phyloP scores from a whole-genome alignment of 129 eudicot species.

The Escallonia herrerae region DNA sequence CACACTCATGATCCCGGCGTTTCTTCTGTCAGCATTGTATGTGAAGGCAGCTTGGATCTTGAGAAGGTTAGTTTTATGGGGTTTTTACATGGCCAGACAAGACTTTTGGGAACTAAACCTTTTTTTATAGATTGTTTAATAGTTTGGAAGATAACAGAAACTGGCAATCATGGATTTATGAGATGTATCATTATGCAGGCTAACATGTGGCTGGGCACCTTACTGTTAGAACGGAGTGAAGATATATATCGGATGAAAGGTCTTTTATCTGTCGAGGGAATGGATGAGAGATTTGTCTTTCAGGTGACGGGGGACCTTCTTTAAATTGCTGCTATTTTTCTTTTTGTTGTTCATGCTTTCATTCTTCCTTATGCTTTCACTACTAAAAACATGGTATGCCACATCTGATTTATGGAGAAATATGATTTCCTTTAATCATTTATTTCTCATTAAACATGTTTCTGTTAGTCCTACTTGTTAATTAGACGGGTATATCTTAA shows the following conservation, averaged over 20 bases:
- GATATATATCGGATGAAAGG: slow-evolving; percentile 99
- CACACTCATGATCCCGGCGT: slow-evolving; percentile 97
- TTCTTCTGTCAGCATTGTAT: slow-evolving; percentile 86
- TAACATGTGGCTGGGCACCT: slow-evolving; percentile 83
- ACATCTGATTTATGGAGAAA: too few species aligned
- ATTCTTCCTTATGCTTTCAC: neutral
- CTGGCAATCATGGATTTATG: neutral
- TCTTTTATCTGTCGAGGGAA: slow-evolving; percentile 75
- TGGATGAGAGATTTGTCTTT: slow-evolving; percentile 95
- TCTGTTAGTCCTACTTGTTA: too few species aligned
- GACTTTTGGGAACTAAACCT: neutral
- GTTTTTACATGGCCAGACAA: neutral
- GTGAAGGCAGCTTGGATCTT: slow-evolving; percentile 85
- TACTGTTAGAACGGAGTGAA: slow-evolving; percentile 77
- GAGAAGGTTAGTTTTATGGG: slow-evolving; percentile 55
- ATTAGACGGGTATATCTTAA: too few species aligned
- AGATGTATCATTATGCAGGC: slow-evolving; percentile 47
- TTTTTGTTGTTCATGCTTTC: neutral
- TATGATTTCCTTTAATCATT: too few species aligned
- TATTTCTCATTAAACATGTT: too few species aligned
- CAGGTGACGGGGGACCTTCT: slow-evolving; percentile 46
- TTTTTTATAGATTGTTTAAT: neutral
- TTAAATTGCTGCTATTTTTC: neutral
- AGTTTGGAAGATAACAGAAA: neutral
- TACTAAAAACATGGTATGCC: neutral